A percentile compares a stretch with the other conserved stretches of the same genome.
phyloP scores from a whole-genome alignment of 2,329 filamentous ascomycete species.

The Aureobasidium vineae region DNA sequence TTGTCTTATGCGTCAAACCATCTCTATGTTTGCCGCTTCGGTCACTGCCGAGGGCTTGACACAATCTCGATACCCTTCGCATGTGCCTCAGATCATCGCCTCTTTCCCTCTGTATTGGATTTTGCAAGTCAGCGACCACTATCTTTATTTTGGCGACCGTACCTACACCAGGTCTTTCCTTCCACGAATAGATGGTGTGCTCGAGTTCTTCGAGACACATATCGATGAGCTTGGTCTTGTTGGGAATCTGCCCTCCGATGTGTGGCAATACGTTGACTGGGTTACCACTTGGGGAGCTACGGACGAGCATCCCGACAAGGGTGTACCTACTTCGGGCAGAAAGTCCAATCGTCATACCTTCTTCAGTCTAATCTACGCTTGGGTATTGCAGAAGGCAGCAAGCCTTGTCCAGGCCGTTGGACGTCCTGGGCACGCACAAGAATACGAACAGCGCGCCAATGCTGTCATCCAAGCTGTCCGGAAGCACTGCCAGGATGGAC shows the following conservation, averaged over 20 bases:
- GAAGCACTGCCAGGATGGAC: neutral
- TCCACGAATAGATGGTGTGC: conserved; percentile 38
- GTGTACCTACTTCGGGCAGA: neutral
- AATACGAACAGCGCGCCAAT: neutral
- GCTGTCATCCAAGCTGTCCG: neutral
- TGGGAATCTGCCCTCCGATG: conserved; percentile 40
- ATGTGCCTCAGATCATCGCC: neutral
- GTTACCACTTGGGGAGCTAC: neutral
- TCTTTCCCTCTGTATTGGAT: neutral
- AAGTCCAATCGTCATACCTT: neutral
- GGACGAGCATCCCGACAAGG: neutral
- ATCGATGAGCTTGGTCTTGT: conserved; percentile 29
- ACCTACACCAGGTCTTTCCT: conserved; percentile 37
- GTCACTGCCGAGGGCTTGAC: neutral
- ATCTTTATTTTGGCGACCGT: conserved; percentile 40
- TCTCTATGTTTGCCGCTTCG: neutral
- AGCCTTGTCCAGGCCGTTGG: neutral
- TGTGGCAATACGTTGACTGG: neutral
- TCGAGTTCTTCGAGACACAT: conserved; percentile 39
- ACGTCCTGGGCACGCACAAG: neutral
- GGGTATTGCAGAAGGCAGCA: neutral
- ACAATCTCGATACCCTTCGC: neutral
- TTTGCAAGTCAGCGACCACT: conserved; percentile 37
- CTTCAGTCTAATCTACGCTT: neutral
- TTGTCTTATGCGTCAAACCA: neutral